Evolutionary conservation across 2,329 filamentous ascomycete genomes (phyloP).

Genomic region (Sphaerulina vaccinii): DNA sequence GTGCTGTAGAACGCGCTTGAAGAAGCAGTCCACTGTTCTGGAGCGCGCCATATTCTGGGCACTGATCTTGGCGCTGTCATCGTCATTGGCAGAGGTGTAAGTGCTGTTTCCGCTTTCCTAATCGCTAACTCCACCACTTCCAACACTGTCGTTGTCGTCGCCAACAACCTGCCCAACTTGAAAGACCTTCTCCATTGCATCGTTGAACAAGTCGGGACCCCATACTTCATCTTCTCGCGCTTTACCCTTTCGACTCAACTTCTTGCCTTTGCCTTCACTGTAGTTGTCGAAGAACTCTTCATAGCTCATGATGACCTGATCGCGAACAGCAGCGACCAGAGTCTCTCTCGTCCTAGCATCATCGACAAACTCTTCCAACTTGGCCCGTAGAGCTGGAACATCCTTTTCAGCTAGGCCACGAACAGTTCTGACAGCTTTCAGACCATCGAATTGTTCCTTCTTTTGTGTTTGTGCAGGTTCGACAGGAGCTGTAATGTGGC

Average conservation of each 20-base stretch:
- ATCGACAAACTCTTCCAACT: slow-evolving; percentile 63
- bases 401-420: slow-evolving; percentile 58
- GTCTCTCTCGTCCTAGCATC: slow-evolving; percentile 65
- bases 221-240: slow-evolving; percentile 61
- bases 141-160: slow-evolving; percentile 16
- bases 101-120: slow-evolving; percentile 3
- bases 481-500: slow-evolving; percentile 55
- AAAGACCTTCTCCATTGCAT: slow-evolving; percentile 62
- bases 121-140: slow-evolving; percentile 25
- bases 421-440: slow-evolving; percentile 44
- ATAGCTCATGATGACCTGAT: slow-evolving; percentile 61
- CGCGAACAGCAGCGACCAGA: slow-evolving; percentile 64
- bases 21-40: too few species aligned
- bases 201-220: slow-evolving; percentile 64
- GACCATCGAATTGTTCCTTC: slow-evolving; percentile 27
- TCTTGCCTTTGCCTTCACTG: slow-evolving; percentile 40
- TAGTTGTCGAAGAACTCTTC: slow-evolving; percentile 63
- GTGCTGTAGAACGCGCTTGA: too few species aligned
- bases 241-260: slow-evolving; percentile 54
- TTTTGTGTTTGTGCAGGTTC: slow-evolving; percentile 24
- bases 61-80: too few species aligned
- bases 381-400: slow-evolving; percentile 54
- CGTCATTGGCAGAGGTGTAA: too few species aligned
- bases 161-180: slow-evolving; percentile 49
- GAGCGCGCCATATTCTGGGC: too few species aligned